Evolutionary conservation across 768 basidiomycete species (phyloP).

Genomic region (Cystofilobasidium bisporidii): DNA sequence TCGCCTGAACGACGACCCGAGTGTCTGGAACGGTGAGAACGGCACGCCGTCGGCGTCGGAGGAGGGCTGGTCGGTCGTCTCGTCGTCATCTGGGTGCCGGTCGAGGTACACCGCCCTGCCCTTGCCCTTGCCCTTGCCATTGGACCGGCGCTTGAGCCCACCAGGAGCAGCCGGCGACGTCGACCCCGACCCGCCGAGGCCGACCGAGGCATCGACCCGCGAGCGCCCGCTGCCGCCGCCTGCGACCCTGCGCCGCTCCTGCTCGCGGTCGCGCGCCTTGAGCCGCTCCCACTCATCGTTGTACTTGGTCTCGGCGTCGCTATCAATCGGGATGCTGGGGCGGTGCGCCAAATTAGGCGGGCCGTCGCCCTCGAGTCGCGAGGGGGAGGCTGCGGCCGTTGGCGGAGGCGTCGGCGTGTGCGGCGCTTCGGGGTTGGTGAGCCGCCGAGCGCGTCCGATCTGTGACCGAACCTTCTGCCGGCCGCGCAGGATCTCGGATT

Average conservation of each 20-base stretch:
- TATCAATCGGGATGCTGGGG: constrained; percentile 19
- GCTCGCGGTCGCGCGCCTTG: not conserved
- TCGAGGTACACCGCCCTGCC: not conserved
- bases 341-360: not conserved
- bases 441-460: not conserved
- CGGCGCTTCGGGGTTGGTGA: not conserved
- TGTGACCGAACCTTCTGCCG: constrained; percentile 19
- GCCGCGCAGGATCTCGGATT: constrained; percentile 22
- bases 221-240: too few relatives aligned
- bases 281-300: constrained; percentile 8
- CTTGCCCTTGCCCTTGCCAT: not conserved
- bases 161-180: not conserved
- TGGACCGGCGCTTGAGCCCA: not conserved
- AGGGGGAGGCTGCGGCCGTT: not conserved
- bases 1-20: constrained; percentile 23
- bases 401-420: not conserved
- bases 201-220: not conserved
- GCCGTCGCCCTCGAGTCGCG: not conserved
- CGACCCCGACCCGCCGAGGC: not conserved
- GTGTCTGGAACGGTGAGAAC: not conserved
- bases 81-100: not conserved
- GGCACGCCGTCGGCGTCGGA: not conserved
- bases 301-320: constrained; percentile 12
- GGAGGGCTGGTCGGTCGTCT: not conserved
- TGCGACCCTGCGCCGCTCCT: too few relatives aligned